Evolutionary conservation across 1,139 yeast genomes (phyloP).

Genomic region (Candida dubliniensis): DNA sequence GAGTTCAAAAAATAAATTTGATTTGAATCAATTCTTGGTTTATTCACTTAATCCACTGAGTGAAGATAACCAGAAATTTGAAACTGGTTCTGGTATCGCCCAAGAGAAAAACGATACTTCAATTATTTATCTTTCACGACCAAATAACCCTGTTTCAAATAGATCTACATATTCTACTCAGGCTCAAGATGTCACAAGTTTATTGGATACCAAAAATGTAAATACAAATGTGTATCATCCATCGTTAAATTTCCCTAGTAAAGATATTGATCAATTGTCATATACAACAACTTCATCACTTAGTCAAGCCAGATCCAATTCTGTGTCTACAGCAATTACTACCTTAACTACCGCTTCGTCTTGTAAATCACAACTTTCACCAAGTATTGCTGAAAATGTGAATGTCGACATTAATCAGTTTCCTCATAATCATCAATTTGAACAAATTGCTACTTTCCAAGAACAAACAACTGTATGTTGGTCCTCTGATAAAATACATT

Average conservation of each 20-base stretch:
- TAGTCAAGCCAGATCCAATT: conserved; percentile 4
- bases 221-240: background rate
- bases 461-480: conserved; percentile 6
- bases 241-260: background rate
- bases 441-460: background rate
- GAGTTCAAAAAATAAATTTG: conserved; percentile 64
- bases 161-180: background rate
- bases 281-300: conserved; percentile 1
- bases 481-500: conserved; percentile 10
- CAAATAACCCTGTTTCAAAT: background rate
- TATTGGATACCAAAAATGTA: background rate
- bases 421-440: background rate
- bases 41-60: conserved; percentile 4
- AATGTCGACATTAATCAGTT: background rate
- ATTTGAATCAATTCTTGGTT: conserved; percentile 60
- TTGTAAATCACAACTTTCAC: conserved; percentile 2
- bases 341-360: conserved; percentile 2
- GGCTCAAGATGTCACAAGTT: too few relatives aligned
- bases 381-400: background rate
- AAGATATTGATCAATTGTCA: conserved; percentile 2
- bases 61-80: background rate
- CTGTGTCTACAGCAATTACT: conserved; percentile 5
- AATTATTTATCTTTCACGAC: background rate
- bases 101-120: background rate
- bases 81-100: background rate